Evolutionary conservation across 257 asterid species (phyloP).

Genomic region (Primulina eburnea): DNA sequence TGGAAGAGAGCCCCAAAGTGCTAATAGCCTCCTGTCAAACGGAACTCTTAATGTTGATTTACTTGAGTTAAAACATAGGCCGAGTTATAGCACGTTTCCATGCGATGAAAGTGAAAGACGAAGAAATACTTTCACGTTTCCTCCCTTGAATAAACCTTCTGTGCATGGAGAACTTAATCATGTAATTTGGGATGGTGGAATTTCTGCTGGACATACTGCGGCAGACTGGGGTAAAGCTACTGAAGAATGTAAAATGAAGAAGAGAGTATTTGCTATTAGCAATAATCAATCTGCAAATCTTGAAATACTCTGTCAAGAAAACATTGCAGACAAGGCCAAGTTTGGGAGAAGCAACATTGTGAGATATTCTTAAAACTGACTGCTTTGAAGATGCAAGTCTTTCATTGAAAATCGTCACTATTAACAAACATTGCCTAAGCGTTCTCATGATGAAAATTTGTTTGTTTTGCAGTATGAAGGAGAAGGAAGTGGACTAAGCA

Average conservation of each 20-base stretch:
- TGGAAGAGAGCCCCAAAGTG: conserved; percentile 34
- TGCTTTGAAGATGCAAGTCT: not conserved
- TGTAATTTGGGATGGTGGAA: conserved; percentile 16
- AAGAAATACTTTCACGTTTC: conserved; percentile 10
- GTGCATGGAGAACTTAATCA: not conserved
- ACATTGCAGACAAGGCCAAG: conserved; percentile 23
- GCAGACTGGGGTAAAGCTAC: conserved; percentile 44
- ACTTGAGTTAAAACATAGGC: conserved; percentile 36
- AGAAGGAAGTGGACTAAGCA: conserved; percentile 24
- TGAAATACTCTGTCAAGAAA: conserved; percentile 23
- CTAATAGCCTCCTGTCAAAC: conserved; percentile 27
- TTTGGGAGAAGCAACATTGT: conserved; percentile 26
- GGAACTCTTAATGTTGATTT: conserved; percentile 33
- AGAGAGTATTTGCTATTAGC: conserved; percentile 22
- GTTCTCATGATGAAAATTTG: conserved; percentile 7
- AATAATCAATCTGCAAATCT: conserved; percentile 23
- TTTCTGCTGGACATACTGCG: conserved; percentile 26
- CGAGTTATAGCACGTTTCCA: conserved; percentile 37
- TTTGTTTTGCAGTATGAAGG: conserved; percentile 41
- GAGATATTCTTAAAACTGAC: conserved; percentile 20
- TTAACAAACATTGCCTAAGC: not conserved
- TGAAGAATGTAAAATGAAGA: conserved; percentile 34
- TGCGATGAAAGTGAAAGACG: conserved; percentile 21
- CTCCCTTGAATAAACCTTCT: conserved; percentile 12
- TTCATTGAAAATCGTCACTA: not conserved